Base-by-base conservation (phyloP, 345 rosid genomes). In the Euphorbia pulcherrima region DNA sequence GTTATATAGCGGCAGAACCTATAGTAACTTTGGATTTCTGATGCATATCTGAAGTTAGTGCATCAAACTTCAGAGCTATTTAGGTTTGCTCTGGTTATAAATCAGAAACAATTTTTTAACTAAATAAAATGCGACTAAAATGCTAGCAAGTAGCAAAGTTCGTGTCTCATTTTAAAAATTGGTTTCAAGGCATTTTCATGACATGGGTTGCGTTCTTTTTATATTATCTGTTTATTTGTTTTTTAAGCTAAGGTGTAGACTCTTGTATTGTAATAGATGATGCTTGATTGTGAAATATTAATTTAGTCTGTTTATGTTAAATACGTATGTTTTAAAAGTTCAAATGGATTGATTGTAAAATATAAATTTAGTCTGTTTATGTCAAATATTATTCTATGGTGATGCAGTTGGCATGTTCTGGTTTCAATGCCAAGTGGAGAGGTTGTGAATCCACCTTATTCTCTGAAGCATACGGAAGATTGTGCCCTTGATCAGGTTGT, bases 361-460 rank as follows among this genome's bases (percentile, higher is more conserved):
- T 54, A 29, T 71, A 58, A 51, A 44, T 24, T 21, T 56, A 62
- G 63, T 9, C 24, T 17, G 35, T 10, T 68, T 58, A 46, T 30
- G 8, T 50, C 6, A n/a, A 28, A 67, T 18, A 27, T 57, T 24
- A 26, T 50, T 73, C 24, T 60, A 72, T 74, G 62, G 60, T 73
- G 39, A 58, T 80, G 80, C 84, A 94, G 97, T 71, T 94, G 99
- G 99, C 83, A 84, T 53, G 68, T 84, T 77, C 18, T 79, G 54
- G 70, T 94, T 75, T 85, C 90, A 68, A 83, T 88, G 85, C 96
- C 97, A 24, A 65, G 72, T 52, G 93, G 87, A 60, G 83, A 83
- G 72, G 83, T 79, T 67, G 85, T 74, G 60, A 80, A 87, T 74
- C 86, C 85, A 53, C 97, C 99, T 59, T 77, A 92, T 85, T 88